These are phyloP conservation scores for Dactylellina parvicollis DNA, from an alignment of 2,329 filamentous ascomycete genomes.

Conservation along the genomic window DNA sequence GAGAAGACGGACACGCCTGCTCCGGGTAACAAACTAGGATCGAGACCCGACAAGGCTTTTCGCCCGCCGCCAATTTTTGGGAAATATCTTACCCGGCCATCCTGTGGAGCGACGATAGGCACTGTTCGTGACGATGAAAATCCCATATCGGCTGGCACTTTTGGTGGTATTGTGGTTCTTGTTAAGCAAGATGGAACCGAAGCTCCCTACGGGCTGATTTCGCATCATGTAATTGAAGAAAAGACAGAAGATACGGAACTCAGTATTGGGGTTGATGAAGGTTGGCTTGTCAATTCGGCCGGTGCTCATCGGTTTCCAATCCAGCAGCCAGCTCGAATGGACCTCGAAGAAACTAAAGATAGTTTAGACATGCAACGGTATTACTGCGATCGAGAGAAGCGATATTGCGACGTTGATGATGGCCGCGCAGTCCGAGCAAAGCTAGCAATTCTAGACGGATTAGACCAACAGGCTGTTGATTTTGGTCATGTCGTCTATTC, in stretches of 20 bases:
- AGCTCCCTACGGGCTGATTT: conserved; percentile 50
- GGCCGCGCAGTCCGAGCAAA: conserved; percentile 48
- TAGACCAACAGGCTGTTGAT: conserved; percentile 46
- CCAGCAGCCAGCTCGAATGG: conserved; percentile 50
- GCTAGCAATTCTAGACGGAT: conserved; percentile 36
- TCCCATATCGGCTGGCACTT: conserved; percentile 49
- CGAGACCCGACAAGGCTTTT: conserved; percentile 35
- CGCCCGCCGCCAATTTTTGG: conserved; percentile 49
- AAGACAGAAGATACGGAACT: conserved; percentile 50
- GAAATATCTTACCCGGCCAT: conserved; percentile 42
- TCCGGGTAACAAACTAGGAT: neutral
- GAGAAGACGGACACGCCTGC: neutral
- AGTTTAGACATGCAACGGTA: conserved; percentile 53
- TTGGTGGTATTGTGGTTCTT: conserved; percentile 48
- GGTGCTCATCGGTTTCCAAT: conserved; percentile 36
- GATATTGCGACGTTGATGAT: conserved; percentile 53
- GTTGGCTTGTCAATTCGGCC: conserved; percentile 47
- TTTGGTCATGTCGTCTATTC: conserved; percentile 53
- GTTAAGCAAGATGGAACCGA: conserved; percentile 50
- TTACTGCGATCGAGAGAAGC: conserved; percentile 52
- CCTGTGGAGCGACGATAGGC: conserved; percentile 48
- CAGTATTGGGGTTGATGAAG: conserved; percentile 50
- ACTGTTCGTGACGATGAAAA: conserved; percentile 44
- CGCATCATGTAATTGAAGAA: conserved; percentile 53
- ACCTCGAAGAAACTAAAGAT: conserved; percentile 48